Conservation (phyloP, 768 basidiomycete genomes). For the Auricularia sp. region DNA sequence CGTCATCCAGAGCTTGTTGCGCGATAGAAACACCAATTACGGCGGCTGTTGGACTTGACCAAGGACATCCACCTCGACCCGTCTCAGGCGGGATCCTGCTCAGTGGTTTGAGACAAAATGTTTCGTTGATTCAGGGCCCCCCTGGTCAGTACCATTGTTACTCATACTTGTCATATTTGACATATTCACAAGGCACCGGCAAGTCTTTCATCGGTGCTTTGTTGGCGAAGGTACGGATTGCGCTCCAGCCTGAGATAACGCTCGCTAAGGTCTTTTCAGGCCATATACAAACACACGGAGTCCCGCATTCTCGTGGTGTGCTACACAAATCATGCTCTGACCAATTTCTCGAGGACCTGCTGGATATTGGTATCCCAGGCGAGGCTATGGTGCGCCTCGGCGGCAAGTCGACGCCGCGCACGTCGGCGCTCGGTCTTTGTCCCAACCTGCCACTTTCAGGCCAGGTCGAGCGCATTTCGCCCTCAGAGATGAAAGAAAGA, state of each 20-base stretch:
- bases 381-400: constrained; percentile 45
- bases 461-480: constrained; percentile 8
- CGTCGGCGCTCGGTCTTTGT: constrained; percentile 37
- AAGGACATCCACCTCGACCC: constrained; percentile 37
- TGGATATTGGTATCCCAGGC: constrained; percentile 47
- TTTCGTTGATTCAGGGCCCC: constrained; percentile 62
- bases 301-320: constrained; percentile 58
- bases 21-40: constrained; percentile 17
- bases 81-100: constrained; percentile 40
- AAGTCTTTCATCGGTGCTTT: constrained; percentile 67
- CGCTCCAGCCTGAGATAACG: not conserved
- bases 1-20: constrained; percentile 34
- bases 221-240: constrained; percentile 37
- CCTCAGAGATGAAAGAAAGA: constrained; percentile 6
- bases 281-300: constrained; percentile 35
- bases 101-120: constrained; percentile 42
- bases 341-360: constrained; percentile 53
- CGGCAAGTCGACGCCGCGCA: constrained; percentile 42
- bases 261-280: not conserved
- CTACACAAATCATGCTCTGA: constrained; percentile 67
- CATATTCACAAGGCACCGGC: constrained; percentile 44
- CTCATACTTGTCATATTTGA: not conserved
- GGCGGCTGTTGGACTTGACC: not conserved
- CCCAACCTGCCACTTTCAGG: constrained; percentile 24
- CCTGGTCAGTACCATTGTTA: constrained; percentile 38